Percentiles rank a stretch among this genome's conserved stretches.
These are phyloP conservation scores for Gnaphalium uliginosum DNA, from an alignment of 129 eudicot species.

Conservation along the genomic window DNA sequence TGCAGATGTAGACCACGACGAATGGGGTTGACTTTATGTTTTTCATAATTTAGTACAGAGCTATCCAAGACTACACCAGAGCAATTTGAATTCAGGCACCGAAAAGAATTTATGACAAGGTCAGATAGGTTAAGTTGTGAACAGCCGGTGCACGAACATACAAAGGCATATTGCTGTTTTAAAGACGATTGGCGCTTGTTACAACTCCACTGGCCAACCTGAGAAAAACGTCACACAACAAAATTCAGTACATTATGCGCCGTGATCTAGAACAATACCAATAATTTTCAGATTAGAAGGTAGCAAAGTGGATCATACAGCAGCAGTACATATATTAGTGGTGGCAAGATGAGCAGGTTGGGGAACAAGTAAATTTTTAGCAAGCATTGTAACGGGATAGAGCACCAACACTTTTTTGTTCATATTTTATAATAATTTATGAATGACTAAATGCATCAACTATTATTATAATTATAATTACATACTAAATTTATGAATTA, in stretches of 20 bases:
- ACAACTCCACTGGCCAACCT: slow-evolving; percentile 89
- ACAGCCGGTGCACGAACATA: slow-evolving; percentile 72
- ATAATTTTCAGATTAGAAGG: not conserved
- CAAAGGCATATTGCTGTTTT: slow-evolving; percentile 69
- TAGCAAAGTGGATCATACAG: not conserved
- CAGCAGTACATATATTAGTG: not conserved
- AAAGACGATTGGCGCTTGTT: slow-evolving; percentile 56
- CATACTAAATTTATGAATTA: not conserved
- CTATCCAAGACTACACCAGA: slow-evolving; percentile 71
- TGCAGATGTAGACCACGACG: slow-evolving; percentile 33
- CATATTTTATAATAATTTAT: not conserved
- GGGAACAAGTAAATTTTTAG: no score
- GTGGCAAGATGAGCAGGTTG: not conserved
- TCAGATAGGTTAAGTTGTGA: slow-evolving; percentile 69
- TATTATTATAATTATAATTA: not conserved
- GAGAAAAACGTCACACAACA: slow-evolving; percentile 27
- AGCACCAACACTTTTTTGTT: not conserved
- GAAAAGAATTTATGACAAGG: slow-evolving; percentile 65
- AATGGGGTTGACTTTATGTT: slow-evolving; percentile 42
- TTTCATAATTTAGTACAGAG: slow-evolving; percentile 37
- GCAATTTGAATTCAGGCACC: slow-evolving; percentile 61
- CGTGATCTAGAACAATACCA: not conserved
- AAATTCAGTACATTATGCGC: not conserved
- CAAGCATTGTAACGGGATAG: no score
- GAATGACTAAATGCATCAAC: not conserved